Evolutionary conservation across 2,329 filamentous ascomycete species (phyloP), one percentile per base, ranked within the genome.

Genomic region (Hortaea sp.): DNA sequence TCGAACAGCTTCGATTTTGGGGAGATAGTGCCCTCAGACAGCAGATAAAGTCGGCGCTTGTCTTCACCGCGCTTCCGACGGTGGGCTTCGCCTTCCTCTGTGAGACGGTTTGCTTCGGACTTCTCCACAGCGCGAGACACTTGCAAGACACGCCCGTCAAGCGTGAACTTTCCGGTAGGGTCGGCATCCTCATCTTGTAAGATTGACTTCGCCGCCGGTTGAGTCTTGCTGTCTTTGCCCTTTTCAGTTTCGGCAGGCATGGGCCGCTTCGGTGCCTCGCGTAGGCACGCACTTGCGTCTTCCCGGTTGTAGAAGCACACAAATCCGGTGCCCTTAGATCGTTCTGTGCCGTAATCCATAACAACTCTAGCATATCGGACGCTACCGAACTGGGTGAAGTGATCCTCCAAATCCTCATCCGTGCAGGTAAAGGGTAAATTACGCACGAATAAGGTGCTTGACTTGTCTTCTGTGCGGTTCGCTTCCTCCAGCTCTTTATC

Each of bases 321-420:
- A 60, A 98, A 98, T 4, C 84, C 92, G 30, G 90, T 97, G 28
- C 92, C 92, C 41, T 85, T 87, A 1, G 92, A 87, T 43, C 87
- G 82, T 56, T 89, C 88, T 0, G 88, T 95, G 27, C 81, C 79
- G 41, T 76, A 82, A 62, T 98, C 90, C 62, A 94, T 78, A 34
- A 98, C 94, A 7, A 95, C 82, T 53, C 94, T 79, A 5, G 90
- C 92, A 63, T 97, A 98, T 34, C 89, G 79, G 35, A 95, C 73
- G n/a, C 76, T 77, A 28, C 92, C 94, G 59, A 98, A 97, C 58
- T 83, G 75, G n/a, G 73, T 72, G 61, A 98, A 98, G 63, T 95
- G 90, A 43, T 82, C 75, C 61, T 89, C 84, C 39, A 98, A 77
- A 42, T 80, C 76, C 43, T 88, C 83, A 57, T 98, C 89, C 12